Percentiles rank a stretch among this genome's conserved stretches.
These are phyloP conservation scores for Aurantiochytrium sp. DNA, from an alignment of 108 stramenopile genomes.

Conservation along the genomic window DNA sequence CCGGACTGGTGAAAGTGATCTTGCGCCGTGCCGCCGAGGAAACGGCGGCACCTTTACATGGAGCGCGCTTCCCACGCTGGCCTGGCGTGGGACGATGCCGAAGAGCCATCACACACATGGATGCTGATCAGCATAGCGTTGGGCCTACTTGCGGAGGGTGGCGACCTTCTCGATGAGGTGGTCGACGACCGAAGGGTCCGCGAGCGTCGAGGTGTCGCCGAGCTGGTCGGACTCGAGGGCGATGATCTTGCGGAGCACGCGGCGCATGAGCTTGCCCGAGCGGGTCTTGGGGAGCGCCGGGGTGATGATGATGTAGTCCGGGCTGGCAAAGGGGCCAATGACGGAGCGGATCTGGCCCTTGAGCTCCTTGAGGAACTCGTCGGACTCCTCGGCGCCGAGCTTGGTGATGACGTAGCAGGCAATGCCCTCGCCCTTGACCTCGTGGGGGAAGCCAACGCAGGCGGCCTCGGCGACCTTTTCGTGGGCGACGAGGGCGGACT, in stretches of 20 bases:
- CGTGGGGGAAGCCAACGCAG: conserved; percentile 73
- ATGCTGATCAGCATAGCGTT: neutral
- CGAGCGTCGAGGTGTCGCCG: conserved; percentile 88
- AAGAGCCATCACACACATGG: too few species aligned
- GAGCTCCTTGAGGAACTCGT: conserved; percentile 68
- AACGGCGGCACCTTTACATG: too few species aligned
- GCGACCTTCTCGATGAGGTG: conserved; percentile 64
- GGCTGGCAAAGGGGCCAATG: conserved; percentile 78
- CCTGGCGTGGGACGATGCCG: too few species aligned
- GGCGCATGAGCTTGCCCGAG: conserved; percentile 79
- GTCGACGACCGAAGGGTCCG: conserved; percentile 91
- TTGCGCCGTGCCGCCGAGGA: too few species aligned
- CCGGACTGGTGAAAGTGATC: too few species aligned
- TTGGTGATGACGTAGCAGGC: conserved; percentile 73
- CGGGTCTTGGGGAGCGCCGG: conserved; percentile 79
- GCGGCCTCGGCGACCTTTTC: conserved; percentile 74
- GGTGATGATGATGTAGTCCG: conserved; percentile 69
- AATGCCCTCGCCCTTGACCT: conserved; percentile 81
- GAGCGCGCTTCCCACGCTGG: too few species aligned
- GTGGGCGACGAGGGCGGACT: conserved; percentile 83
- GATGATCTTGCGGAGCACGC: conserved; percentile 83
- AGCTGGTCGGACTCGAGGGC: conserved; percentile 67
- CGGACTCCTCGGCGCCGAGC: conserved; percentile 34
- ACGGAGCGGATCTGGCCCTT: conserved; percentile 61
- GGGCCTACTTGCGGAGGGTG: neutral